These are phyloP conservation scores for Ensete ventricosum DNA, from an alignment of 176 grass and related monocot genomes.

Conservation along the genomic window DNA sequence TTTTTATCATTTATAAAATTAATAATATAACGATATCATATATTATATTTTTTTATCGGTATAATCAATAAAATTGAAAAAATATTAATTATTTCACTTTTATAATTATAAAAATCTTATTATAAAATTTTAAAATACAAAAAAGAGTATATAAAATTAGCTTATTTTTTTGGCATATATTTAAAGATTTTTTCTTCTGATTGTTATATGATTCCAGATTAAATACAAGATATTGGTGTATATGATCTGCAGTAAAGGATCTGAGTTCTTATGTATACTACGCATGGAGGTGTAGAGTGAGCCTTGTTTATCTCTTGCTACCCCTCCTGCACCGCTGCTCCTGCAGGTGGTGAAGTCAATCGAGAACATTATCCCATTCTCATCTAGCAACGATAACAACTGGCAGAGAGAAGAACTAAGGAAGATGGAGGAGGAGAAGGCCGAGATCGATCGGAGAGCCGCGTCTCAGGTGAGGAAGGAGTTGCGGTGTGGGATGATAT, in stretches of 20 bases:
- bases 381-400: neutral
- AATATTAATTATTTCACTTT: too few species aligned
- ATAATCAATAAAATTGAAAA: too few species aligned
- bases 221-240: neutral
- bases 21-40: too few species aligned
- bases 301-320: neutral
- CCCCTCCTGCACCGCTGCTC: neutral
- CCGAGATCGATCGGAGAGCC: neutral
- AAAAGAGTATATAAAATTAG: too few species aligned
- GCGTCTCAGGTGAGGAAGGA: neutral
- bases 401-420: neutral
- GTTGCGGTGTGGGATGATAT: neutral
- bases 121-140: too few species aligned
- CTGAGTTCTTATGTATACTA: neutral
- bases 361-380: neutral
- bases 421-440: conserved; percentile 5
- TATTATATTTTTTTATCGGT: too few species aligned
- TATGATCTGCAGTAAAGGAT: neutral
- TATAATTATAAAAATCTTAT: too few species aligned
- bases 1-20: too few species aligned
- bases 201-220: too few species aligned
- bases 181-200: too few species aligned
- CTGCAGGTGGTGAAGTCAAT: neutral
- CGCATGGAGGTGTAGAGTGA: neutral
- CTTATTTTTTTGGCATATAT: too few species aligned